Conservation (phyloP, 2,329 filamentous ascomycete species). For the Trichoderma koningiopsis region DNA sequence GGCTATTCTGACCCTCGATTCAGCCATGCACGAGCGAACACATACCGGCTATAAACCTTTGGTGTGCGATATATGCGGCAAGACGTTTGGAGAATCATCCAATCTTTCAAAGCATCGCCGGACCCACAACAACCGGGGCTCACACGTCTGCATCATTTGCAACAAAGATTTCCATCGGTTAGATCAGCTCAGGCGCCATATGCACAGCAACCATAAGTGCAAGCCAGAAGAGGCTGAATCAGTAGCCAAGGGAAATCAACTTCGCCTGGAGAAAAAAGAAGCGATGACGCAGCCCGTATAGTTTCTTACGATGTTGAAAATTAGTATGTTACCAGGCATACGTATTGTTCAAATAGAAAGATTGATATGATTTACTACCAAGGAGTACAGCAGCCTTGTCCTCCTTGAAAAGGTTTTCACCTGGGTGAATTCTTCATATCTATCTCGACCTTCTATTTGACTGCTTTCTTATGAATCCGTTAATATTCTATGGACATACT, state of each 20-base stretch:
- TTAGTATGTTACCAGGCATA: not conserved
- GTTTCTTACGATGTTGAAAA: not conserved
- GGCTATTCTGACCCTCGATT: constrained; percentile 27
- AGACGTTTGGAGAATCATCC: constrained; percentile 64
- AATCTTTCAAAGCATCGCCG: constrained; percentile 68
- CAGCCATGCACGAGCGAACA: constrained; percentile 67
- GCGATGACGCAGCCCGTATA: not conserved
- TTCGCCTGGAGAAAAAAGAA: not conserved
- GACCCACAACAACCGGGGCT: constrained; percentile 58
- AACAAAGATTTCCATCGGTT: constrained; percentile 60
- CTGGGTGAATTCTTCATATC: no score
- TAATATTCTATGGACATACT: no score
- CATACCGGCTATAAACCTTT: constrained; percentile 68
- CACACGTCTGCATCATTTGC: constrained; percentile 56
- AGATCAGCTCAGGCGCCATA: constrained; percentile 62
- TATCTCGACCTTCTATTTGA: no score
- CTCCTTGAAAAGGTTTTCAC: no score
- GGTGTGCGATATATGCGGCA: constrained; percentile 59
- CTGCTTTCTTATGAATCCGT: no score
- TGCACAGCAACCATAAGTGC: constrained; percentile 24
- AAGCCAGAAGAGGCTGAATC: constrained; percentile 22
- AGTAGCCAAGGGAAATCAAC: not conserved
- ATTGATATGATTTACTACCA: no score
- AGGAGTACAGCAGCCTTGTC: no score
- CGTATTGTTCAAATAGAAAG: no score